phyloP scores from a whole-genome alignment of 1,284 basidiomycete genomes.

The Ustilago xerochloae region DNA sequence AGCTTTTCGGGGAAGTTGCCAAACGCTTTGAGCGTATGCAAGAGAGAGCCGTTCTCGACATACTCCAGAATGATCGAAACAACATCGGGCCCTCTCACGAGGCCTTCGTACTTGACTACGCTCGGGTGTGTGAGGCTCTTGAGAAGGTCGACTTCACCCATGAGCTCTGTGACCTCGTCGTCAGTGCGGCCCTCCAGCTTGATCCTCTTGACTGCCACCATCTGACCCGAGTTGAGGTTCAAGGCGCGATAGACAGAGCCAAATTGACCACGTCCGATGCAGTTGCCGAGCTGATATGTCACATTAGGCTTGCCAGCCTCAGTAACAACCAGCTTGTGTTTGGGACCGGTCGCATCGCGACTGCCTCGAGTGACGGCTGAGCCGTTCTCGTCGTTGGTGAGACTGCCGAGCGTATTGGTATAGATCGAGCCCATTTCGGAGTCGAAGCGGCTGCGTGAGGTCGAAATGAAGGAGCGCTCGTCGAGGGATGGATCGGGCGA shows the following conservation, averaged over 20 bases:
- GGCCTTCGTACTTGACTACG: constrained; percentile 95
- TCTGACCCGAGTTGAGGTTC: constrained; percentile 74
- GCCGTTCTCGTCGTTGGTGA: constrained; percentile 44
- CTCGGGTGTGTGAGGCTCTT: constrained; percentile 93
- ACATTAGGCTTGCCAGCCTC: constrained; percentile 83
- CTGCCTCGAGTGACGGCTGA: constrained; percentile 25
- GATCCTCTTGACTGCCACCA: constrained; percentile 87
- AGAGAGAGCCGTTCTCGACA: constrained; percentile 73
- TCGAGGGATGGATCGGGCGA: constrained; percentile 36
- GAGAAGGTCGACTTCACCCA: constrained; percentile 98
- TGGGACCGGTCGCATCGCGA: constrained; percentile 46
- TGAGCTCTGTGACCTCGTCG: constrained; percentile 99
- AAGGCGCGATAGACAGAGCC: constrained; percentile 93
- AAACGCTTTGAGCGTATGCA: constrained; percentile 74
- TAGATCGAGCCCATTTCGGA: constrained; percentile 60
- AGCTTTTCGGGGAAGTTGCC: constrained; percentile 95
- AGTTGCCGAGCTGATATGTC: constrained; percentile 78
- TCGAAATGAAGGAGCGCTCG: constrained; percentile 36
- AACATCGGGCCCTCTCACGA: constrained; percentile 65
- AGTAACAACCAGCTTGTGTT: constrained; percentile 79
- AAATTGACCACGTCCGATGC: constrained; percentile 95
- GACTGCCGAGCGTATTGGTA: constrained; percentile 55
- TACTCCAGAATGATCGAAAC: constrained; percentile 73
- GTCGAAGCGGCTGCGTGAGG: constrained; percentile 50
- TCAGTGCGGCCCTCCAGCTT: constrained; percentile 94